Evolutionary conservation across 306 rosid species (phyloP), one percentile per base, ranked within the genome.

Genomic region (Psophocarpus tetragonolobus): DNA sequence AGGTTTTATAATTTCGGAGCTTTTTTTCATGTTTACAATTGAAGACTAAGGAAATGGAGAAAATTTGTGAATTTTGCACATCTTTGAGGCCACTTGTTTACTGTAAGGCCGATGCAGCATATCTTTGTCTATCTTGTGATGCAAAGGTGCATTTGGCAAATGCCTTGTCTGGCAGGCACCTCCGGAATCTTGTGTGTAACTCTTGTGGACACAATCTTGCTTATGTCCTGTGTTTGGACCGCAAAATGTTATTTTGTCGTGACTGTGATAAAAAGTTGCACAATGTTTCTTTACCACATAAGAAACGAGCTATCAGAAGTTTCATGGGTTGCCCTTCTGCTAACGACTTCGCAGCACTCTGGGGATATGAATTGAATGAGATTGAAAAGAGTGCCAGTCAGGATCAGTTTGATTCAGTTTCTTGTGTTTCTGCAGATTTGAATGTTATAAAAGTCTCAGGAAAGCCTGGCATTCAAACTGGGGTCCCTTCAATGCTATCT

Each of bases 101-200:
- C 85, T 94, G 98, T 65, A 87, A 85, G 67, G 88, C 98, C 6
- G 98, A 94, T 87, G 90, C 89, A 74, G 98, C 97, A 41, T 85
- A 83, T 77, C 96, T 94, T 53, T 94, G 98, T 75, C 95, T 94
- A 14, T 85, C 92, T 76, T 92, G 98, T 74, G 97, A 94, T 63
- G 90, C 97, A 1, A 92, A 90, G 83, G 94, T 94, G 60, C 98
- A 94, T 81, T 87, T 91, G 23, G 97, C 97, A 13, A 92, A 94
- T 80, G 79, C 90, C 35, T 81, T 94, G 81, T 92, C 97, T 2
- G 74, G 83, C 45, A 83, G 97, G 18, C 98, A 94, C 74, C 74
- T 78, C 74, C 85, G 97, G 42, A 80, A 79, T 48, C 84, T 90
- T 21, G 71, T 92, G 27, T 94, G 98, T 62, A 88, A 92, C 41